Evolutionary conservation across 805 yeast species (phyloP).

Genomic region (Grigorovia transvaalensis): DNA sequence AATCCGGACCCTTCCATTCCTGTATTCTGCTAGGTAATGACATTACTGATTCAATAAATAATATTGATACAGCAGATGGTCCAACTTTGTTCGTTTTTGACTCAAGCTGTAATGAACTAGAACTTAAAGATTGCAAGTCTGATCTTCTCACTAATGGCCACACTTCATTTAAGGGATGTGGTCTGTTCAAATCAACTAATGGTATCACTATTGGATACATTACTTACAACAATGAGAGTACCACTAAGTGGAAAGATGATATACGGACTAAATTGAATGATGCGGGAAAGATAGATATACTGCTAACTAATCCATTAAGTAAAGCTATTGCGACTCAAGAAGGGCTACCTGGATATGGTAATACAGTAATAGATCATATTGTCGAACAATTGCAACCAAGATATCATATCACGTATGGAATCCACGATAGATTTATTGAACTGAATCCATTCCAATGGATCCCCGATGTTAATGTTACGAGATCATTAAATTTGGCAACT

Average conservation of each 20-base stretch:
- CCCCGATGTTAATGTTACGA: constrained; percentile 34
- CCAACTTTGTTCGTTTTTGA: constrained; percentile 9
- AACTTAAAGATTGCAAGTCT: background rate
- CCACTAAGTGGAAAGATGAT: constrained; percentile 18
- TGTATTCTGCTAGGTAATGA: constrained; percentile 43
- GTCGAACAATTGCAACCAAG: constrained; percentile 42
- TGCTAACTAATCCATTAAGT: constrained; percentile 57
- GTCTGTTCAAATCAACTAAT: constrained; percentile 32
- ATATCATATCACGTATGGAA: constrained; percentile 48
- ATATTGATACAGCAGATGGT: constrained; percentile 12
- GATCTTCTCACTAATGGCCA: constrained; percentile 9
- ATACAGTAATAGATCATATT: constrained; percentile 36
- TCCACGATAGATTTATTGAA: constrained; percentile 41
- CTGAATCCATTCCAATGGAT: constrained; percentile 50
- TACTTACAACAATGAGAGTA: constrained; percentile 19
- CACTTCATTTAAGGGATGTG: constrained; percentile 27
- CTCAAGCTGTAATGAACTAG: background rate
- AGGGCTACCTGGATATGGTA: constrained; percentile 33
- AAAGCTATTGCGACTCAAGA: constrained; percentile 36
- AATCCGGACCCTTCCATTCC: constrained; percentile 58
- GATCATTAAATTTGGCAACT: constrained; percentile 57
- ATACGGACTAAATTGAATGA: constrained; percentile 13
- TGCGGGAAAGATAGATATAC: constrained; percentile 37
- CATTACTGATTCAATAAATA: constrained; percentile 8
- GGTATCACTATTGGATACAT: constrained; percentile 42